Percentiles rank a stretch among this genome's conserved stretches.
Evolutionary conservation across 768 basidiomycete genomes (phyloP).

Genomic region (Lepiota venenata): DNA sequence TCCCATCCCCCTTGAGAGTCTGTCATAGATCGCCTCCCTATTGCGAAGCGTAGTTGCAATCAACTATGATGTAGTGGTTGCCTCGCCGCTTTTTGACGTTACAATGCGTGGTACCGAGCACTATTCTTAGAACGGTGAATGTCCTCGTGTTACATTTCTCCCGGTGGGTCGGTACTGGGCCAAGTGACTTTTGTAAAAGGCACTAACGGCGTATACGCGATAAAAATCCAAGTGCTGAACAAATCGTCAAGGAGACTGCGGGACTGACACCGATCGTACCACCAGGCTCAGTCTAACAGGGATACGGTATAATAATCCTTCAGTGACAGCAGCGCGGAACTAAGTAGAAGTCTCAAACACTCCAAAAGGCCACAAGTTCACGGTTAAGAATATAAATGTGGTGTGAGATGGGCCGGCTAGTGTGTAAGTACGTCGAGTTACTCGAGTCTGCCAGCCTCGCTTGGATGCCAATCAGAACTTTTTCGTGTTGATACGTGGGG

Average conservation of each 20-base stretch:
- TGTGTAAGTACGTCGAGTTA: not conserved
- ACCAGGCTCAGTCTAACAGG: no score
- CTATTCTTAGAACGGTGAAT: constrained; percentile 5
- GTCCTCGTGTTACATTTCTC: not conserved
- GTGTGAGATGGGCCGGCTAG: not conserved
- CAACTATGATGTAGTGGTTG: constrained; percentile 3
- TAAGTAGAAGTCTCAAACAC: not conserved
- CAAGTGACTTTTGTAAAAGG: not conserved
- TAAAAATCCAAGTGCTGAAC: no score
- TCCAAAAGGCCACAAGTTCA: no score
- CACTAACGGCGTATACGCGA: not conserved
- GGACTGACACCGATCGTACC: no score
- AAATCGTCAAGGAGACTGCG: not conserved
- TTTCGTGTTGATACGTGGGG: not conserved
- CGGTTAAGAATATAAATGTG: not conserved
- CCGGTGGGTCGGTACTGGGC: not conserved
- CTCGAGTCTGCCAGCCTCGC: constrained; percentile 1
- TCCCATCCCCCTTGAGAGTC: not conserved
- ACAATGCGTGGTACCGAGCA: not conserved
- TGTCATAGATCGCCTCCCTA: not conserved
- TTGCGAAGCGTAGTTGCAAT: constrained; percentile 1
- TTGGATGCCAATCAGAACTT: not conserved
- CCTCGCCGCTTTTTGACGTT: not conserved
- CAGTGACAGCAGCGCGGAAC: not conserved
- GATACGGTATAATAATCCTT: not conserved